These are phyloP conservation scores for Fusarium kyushuense DNA, from an alignment of 2,329 filamentous ascomycete genomes.

Conservation along the genomic window DNA sequence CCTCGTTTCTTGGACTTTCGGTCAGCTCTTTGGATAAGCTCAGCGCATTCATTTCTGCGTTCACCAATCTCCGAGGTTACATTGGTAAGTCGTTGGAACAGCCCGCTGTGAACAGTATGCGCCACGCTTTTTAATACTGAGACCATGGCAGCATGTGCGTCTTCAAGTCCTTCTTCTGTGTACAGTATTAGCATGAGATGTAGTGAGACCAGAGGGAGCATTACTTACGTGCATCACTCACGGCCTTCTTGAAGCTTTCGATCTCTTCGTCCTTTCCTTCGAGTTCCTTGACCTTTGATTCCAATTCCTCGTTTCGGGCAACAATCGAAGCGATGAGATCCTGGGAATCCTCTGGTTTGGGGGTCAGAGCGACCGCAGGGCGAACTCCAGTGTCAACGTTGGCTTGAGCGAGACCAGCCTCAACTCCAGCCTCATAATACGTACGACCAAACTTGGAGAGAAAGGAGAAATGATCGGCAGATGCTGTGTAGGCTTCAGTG, in stretches of 20 bases:
- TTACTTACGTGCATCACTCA: background rate
- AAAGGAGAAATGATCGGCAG: rapidly evolving
- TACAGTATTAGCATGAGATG: background rate
- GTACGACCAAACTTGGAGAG: background rate
- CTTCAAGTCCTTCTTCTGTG: background rate
- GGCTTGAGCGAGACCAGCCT: background rate
- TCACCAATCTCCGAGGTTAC: background rate
- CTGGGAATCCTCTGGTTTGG: background rate
- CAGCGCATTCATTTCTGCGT: background rate
- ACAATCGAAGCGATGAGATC: background rate
- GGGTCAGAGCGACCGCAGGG: rapidly evolving
- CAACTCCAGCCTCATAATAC: background rate
- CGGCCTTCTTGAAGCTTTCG: rapidly evolving
- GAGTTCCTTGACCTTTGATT: background rate
- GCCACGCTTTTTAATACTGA: rapidly evolving
- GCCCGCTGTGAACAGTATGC: background rate
- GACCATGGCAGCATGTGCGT: background rate
- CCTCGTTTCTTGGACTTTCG: background rate
- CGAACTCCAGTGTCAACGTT: background rate
- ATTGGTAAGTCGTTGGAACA: background rate
- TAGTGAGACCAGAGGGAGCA: rapidly evolving
- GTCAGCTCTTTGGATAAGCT: rapidly evolving
- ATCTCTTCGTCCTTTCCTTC: background rate
- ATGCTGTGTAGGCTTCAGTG: background rate
- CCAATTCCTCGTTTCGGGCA: background rate